phyloP scores from a whole-genome alignment of 1,284 basidiomycete genomes.

The Rhodotorula sp. region DNA sequence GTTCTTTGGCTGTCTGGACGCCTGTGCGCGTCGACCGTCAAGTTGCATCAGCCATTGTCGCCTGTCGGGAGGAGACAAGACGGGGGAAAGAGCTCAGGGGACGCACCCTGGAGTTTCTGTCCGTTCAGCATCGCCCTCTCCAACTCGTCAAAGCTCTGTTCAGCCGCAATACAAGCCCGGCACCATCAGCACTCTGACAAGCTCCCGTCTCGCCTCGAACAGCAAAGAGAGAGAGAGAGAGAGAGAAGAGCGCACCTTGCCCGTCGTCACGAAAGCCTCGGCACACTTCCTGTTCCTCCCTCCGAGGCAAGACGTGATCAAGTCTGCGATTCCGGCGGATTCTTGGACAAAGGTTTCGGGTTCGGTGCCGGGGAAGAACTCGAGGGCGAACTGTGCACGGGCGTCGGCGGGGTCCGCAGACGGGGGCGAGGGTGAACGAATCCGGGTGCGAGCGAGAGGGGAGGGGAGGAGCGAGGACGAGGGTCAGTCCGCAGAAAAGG shows the following conservation, averaged over 20 bases:
- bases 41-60: neutral
- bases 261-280: constrained; percentile 56
- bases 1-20: constrained; percentile 19
- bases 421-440: too few species aligned
- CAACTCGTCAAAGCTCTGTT: constrained; percentile 54
- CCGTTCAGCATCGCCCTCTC: constrained; percentile 59
- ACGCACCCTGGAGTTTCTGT: constrained; percentile 55
- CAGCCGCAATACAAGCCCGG: too few species aligned
- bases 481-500: neutral
- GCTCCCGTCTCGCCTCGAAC: too few species aligned
- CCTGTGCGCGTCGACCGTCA: constrained; percentile 46
- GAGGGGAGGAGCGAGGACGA: neutral
- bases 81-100: neutral
- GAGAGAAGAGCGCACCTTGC: constrained; percentile 50
- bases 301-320: constrained; percentile 60
- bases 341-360: constrained; percentile 56
- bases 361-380: constrained; percentile 58
- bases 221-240: too few species aligned
- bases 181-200: too few species aligned
- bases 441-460: neutral
- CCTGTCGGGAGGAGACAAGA: neutral
- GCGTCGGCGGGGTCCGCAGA: too few species aligned
- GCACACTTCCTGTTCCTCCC: constrained; percentile 57
- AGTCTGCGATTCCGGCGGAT: constrained; percentile 58
- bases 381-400: constrained; percentile 52